Evolutionary conservation across 1,284 basidiomycete genomes (phyloP).

Genomic region (Rhizopogon parksii): DNA sequence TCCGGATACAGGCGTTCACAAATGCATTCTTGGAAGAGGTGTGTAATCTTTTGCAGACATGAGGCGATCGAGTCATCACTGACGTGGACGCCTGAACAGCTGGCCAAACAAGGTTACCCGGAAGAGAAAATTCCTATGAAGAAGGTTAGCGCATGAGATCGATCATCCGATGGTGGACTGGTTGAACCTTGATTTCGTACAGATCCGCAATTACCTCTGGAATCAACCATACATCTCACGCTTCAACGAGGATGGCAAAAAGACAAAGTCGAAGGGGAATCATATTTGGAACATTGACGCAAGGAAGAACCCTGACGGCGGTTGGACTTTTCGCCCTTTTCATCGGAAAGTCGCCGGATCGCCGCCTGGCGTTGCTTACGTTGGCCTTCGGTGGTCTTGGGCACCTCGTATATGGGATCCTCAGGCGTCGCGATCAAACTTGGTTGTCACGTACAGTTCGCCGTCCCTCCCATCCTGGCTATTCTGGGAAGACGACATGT

Average conservation of each 20-base stretch:
- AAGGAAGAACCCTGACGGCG: slow-evolving; percentile 68
- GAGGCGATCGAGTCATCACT: slow-evolving; percentile 12
- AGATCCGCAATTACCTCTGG: slow-evolving; percentile 98
- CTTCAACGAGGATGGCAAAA: slow-evolving; percentile 99
- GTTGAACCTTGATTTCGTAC: slow-evolving; percentile 28
- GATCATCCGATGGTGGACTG: neutral
- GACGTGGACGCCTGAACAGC: slow-evolving; percentile 38
- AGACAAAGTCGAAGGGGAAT: slow-evolving; percentile 98
- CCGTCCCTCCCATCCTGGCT: slow-evolving; percentile 83
- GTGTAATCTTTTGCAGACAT: slow-evolving; percentile 17
- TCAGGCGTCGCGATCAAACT: slow-evolving; percentile 75
- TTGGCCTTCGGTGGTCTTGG: slow-evolving; percentile 87
- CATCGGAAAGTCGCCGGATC: slow-evolving; percentile 78
- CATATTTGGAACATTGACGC: slow-evolving; percentile 99
- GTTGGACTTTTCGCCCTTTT: slow-evolving; percentile 92
- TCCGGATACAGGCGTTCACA: slow-evolving; percentile 97
- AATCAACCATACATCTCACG: slow-evolving; percentile 88
- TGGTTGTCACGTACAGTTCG: slow-evolving; percentile 76
- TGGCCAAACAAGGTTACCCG: slow-evolving; percentile 71
- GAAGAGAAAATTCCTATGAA: slow-evolving; percentile 87
- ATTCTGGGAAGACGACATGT: slow-evolving; percentile 75
- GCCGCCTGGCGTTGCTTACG: slow-evolving; percentile 76
- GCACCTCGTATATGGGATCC: slow-evolving; percentile 96
- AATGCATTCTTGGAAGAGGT: slow-evolving; percentile 94
- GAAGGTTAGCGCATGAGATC: slow-evolving; percentile 47